Evolutionary conservation across 2,329 filamentous ascomycete species (phyloP), one percentile per base, ranked within the genome.

Genomic region (Pseudogymnoascus pannorum): DNA sequence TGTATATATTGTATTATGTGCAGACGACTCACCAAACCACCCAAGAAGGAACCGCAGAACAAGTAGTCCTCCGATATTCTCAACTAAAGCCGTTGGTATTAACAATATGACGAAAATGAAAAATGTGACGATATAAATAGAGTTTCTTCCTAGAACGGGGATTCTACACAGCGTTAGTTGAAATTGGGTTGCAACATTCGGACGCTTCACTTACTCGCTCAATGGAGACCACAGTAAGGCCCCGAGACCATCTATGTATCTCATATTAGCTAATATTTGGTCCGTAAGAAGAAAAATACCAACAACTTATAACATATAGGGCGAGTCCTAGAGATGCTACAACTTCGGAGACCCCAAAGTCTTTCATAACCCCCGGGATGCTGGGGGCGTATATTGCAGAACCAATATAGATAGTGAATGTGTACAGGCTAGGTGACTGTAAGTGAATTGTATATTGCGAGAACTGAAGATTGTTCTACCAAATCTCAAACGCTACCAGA

Each of bases 81-180:
- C 74, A 4, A 83, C 81, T 0, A 90, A 71, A 0, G 85, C 84
- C 0, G 85, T 83, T 0, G 86, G 86, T 54, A 90, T 79, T 2
- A 81, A 83, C 8, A 90, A 75, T 62, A 89, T 78, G 54, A 87
- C 84, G 68, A 89, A 91, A 26, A 88, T 75, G 62, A 82, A 81
- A 73, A 90, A 87, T 4, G 86, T 86, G 66, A 82, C 72, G 33
- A 87, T 80, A 72, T 89, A 89, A 3, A 86, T 79, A 1, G 81
- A 81, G 68, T 85, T 89, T 8, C 87, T 78, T 2, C 87, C 87
- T 54, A 89, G 79, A 48, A 77, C 69, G 0, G 86, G 84, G 22
- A 89, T 81, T 73, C 89, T 86, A 54, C 77, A 80, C 42, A n/a
- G 7, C 12, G 18, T 33, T 35, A 42, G 14, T 58, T 14, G 38